Percentiles rank a stretch among this genome's conserved stretches.
These are phyloP conservation scores for Penicillium samsonianum DNA, from an alignment of 495 filamentous ascomycete species.

Conservation along the genomic window DNA sequence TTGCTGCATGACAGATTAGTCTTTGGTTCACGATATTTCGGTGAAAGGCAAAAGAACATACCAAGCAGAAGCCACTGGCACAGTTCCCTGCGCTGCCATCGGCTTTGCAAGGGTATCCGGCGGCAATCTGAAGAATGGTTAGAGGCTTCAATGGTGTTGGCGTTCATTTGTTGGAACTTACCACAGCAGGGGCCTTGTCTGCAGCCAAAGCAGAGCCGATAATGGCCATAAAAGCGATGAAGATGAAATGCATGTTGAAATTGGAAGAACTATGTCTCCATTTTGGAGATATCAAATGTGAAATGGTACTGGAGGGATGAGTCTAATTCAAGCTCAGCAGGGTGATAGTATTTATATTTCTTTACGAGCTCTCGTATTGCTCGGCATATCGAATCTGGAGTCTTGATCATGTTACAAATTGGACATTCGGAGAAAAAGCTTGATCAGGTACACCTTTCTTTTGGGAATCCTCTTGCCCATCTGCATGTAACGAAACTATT, in stretches of 20 bases:
- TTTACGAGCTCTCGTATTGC: neutral
- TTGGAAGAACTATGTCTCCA: neutral
- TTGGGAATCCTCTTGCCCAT: neutral
- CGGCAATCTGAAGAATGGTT: neutral
- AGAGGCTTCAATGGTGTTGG: neutral
- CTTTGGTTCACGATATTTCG: neutral
- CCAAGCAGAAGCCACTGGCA: constrained; percentile 5
- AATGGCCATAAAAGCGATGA: constrained; percentile 3
- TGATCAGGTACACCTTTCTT: neutral
- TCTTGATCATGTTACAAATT: too few relatives aligned
- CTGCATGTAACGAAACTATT: neutral
- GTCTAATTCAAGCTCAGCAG: neutral
- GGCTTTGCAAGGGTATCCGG: neutral
- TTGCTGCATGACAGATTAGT: neutral
- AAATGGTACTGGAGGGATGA: neutral
- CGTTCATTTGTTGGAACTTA: neutral
- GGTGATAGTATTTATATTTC: constrained; percentile 4
- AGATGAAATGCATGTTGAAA: constrained; percentile 3
- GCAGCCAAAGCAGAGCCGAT: constrained; percentile 6
- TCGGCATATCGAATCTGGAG: neutral
- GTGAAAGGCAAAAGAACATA: neutral
- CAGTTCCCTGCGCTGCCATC: constrained; percentile 10
- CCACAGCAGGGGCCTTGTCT: neutral
- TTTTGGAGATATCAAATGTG: neutral
- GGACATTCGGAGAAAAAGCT: neutral